phyloP scores from a whole-genome alignment of 805 yeast genomes.

The Ogataea thermomethanolica region DNA sequence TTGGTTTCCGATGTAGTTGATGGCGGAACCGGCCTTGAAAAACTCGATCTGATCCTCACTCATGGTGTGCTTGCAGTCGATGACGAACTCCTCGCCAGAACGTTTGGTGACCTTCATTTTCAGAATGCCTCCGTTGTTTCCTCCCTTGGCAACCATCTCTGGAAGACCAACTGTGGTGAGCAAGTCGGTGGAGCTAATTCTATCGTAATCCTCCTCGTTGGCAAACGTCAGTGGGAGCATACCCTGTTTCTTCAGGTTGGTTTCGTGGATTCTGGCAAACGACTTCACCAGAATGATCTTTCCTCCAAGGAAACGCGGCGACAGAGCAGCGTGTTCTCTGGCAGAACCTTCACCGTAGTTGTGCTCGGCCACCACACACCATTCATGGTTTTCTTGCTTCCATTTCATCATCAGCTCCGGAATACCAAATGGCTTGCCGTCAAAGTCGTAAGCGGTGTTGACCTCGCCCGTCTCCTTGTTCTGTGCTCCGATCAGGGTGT shows the following conservation, averaged over 20 bases:
- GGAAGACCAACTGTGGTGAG: constrained; percentile 69
- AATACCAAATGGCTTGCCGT: constrained; percentile 72
- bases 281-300: constrained; percentile 84
- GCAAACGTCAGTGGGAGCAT: constrained; percentile 93
- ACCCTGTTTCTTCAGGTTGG: constrained; percentile 97
- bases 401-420: constrained; percentile 97
- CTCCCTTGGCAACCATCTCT: constrained; percentile 76
- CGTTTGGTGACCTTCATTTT: constrained; percentile 69
- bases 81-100: constrained; percentile 65
- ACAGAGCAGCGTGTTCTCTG: constrained; percentile 96
- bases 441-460: constrained; percentile 81
- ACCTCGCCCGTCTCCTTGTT: constrained; percentile 97
- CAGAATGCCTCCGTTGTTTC: constrained; percentile 83
- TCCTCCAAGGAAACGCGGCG: constrained; percentile 94
- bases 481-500: constrained; percentile 94
- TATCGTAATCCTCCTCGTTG: constrained; percentile 84
- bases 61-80: constrained; percentile 91
- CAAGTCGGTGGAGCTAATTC: constrained; percentile 69
- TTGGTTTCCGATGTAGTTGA: constrained; percentile 64
- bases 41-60: constrained; percentile 93
- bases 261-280: constrained; percentile 97
- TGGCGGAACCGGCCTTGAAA: constrained; percentile 97
- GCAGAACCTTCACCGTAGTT: constrained; percentile 99
- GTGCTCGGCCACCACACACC: constrained; percentile 97
- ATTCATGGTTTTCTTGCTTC: constrained; percentile 79